Conservation (phyloP, 2,329 filamentous ascomycete genomes). For the Sarocladium kiliense region DNA sequence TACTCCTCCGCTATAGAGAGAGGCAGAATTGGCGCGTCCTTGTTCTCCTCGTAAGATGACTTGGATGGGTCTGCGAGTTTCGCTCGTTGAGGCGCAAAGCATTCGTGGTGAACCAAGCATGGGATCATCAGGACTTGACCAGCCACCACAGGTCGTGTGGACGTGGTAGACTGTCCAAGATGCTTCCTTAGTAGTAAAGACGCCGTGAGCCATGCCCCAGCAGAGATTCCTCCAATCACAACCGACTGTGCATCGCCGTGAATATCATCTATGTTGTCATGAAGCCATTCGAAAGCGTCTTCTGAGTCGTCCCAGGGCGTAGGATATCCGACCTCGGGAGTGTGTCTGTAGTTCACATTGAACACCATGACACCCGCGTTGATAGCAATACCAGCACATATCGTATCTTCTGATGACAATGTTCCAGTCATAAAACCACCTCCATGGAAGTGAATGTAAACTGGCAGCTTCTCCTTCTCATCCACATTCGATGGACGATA, state of each 20-base stretch:
- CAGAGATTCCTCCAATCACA: slow-evolving; percentile 43
- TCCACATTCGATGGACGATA: background rate
- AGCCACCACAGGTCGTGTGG: slow-evolving; percentile 26
- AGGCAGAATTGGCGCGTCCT: slow-evolving; percentile 44
- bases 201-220: slow-evolving; percentile 38
- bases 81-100: slow-evolving; percentile 21
- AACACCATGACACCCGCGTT: slow-evolving; percentile 38
- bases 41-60: slow-evolving; percentile 40
- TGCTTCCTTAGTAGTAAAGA: slow-evolving; percentile 31
- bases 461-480: slow-evolving; percentile 28
- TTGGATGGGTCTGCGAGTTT: slow-evolving; percentile 30
- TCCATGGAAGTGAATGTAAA: slow-evolving; percentile 49
- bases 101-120: slow-evolving; percentile 23
- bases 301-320: slow-evolving; percentile 47
- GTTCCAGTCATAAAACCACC: slow-evolving; percentile 54
- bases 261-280: slow-evolving; percentile 17
- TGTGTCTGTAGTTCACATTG: slow-evolving; percentile 55
- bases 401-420: slow-evolving; percentile 45
- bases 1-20: slow-evolving; percentile 20
- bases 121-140: slow-evolving; percentile 50
- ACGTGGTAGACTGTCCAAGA: slow-evolving; percentile 20
- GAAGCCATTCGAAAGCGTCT: slow-evolving; percentile 50
- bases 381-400: slow-evolving; percentile 42
- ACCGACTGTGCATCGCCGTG: slow-evolving; percentile 20
- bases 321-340: slow-evolving; percentile 48